Conservation (phyloP, 2,329 filamentous ascomycete species). For the Fusarium tricinctum region DNA sequence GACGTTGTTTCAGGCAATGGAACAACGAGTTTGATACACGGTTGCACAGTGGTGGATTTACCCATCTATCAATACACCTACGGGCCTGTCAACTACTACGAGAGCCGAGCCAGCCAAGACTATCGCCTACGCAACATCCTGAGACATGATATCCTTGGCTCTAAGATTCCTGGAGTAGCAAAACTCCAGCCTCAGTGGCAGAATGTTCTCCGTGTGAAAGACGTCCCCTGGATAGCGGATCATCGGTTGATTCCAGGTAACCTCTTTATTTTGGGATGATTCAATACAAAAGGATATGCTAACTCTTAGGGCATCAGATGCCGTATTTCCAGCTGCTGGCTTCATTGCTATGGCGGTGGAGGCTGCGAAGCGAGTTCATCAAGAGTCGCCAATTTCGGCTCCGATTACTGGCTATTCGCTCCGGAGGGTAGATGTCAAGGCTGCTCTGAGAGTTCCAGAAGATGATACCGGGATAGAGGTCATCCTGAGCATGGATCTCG, state of each 20-base stretch:
- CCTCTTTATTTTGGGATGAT: no score
- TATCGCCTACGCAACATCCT: neutral
- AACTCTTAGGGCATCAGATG: no score
- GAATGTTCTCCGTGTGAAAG: neutral
- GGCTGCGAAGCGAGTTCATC: no score
- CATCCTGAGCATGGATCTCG: no score
- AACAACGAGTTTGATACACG: neutral
- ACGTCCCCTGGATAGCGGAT: neutral
- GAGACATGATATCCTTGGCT: neutral
- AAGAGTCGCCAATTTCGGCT: no score
- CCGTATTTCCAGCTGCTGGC: neutral
- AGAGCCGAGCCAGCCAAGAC: neutral
- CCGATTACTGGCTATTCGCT: no score
- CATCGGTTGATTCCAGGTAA: neutral
- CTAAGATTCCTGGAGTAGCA: neutral
- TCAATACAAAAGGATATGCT: no score
- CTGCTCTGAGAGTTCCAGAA: no score
- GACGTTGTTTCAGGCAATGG: no score
- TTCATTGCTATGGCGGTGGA: neutral
- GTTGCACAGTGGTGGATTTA: neutral
- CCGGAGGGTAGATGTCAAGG: no score
- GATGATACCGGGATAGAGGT: no score
- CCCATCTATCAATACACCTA: neutral
- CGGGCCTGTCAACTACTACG: neutral
- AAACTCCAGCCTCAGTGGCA: neutral